Conservation (phyloP, 495 filamentous ascomycete species). For the Xylaria intraflava region DNA sequence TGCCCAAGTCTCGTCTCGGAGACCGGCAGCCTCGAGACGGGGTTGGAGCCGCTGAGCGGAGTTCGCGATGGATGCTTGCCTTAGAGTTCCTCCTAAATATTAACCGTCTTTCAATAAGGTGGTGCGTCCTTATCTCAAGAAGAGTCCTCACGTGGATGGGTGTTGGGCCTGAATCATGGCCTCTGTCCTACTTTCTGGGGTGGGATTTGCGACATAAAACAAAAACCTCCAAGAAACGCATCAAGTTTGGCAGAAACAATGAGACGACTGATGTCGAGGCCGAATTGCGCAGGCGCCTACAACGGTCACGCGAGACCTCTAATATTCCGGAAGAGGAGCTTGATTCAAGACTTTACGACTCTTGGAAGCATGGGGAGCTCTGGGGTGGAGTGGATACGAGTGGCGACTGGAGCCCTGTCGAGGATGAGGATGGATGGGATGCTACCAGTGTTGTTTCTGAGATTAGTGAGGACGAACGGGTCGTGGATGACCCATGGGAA, state of each 20-base stretch:
- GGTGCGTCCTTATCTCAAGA: conserved; percentile 49
- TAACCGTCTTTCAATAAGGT: conserved; percentile 55
- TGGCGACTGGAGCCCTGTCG: conserved; percentile 51
- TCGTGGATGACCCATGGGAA: conserved; percentile 31
- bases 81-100: conserved; percentile 69
- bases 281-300: conserved; percentile 57
- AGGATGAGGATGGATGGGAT: conserved; percentile 53
- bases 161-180: conserved; percentile 54
- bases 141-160: conserved; percentile 53
- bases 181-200: conserved; percentile 50
- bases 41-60: conserved; percentile 68
- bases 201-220: conserved; percentile 30
- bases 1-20: conserved; percentile 42
- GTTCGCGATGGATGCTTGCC: conserved; percentile 64
- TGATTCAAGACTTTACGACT: conserved; percentile 65
- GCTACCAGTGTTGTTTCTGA: conserved; percentile 29
- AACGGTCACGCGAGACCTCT: conserved; percentile 18
- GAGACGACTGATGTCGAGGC: conserved; percentile 50
- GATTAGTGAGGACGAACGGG: conserved; percentile 26
- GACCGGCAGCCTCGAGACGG: conserved; percentile 51
- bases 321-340: conserved; percentile 53
- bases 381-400: conserved; percentile 76
- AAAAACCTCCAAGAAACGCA: conserved; percentile 16
- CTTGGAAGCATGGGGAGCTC: conserved; percentile 73
- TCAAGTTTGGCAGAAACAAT: conserved; percentile 1